phyloP scores from a whole-genome alignment of 2,329 filamentous ascomycete species.

The Pochonia chlamydosporia region DNA sequence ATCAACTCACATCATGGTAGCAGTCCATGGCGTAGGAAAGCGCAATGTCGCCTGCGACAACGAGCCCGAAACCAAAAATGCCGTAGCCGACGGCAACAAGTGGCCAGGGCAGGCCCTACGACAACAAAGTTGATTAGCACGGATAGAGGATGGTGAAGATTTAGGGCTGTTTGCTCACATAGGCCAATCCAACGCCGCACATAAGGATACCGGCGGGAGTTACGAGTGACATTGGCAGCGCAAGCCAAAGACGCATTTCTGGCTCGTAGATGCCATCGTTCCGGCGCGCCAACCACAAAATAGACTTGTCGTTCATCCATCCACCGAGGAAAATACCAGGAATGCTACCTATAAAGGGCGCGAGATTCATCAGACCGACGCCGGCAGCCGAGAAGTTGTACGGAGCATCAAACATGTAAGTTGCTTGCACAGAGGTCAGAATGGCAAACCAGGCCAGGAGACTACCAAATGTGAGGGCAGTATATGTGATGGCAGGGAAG shows the following conservation, averaged over 20 bases:
- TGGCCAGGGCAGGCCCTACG: slow-evolving; percentile 33
- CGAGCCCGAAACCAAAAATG: slow-evolving; percentile 30
- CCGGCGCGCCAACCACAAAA: slow-evolving; percentile 26
- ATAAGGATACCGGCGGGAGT: slow-evolving; percentile 27
- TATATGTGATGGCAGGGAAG: slow-evolving; percentile 30
- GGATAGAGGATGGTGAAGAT: background rate
- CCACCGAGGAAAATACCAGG: slow-evolving; percentile 30
- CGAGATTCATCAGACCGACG: slow-evolving; percentile 20
- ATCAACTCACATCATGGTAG: slow-evolving; percentile 26
- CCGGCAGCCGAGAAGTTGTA: slow-evolving; percentile 20
- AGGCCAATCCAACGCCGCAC: slow-evolving; percentile 26
- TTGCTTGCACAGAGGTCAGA: slow-evolving; percentile 9
- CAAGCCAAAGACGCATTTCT: slow-evolving; percentile 32
- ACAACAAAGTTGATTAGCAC: background rate
- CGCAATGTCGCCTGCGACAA: slow-evolving; percentile 25
- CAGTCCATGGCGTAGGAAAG: slow-evolving; percentile 29
- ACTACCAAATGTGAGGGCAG: slow-evolving; percentile 32
- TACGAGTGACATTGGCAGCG: slow-evolving; percentile 19
- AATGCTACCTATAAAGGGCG: slow-evolving; percentile 30
- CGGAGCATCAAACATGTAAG: slow-evolving; percentile 22
- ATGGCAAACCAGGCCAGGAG: slow-evolving; percentile 30
- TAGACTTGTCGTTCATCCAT: slow-evolving; percentile 30
- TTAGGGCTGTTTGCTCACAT: slow-evolving; percentile 16
- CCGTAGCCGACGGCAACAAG: slow-evolving; percentile 27
- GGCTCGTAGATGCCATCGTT: slow-evolving; percentile 36